These are phyloP conservation scores for Acidiella bohemica DNA, from an alignment of 495 filamentous ascomycete genomes.

Conservation along the genomic window DNA sequence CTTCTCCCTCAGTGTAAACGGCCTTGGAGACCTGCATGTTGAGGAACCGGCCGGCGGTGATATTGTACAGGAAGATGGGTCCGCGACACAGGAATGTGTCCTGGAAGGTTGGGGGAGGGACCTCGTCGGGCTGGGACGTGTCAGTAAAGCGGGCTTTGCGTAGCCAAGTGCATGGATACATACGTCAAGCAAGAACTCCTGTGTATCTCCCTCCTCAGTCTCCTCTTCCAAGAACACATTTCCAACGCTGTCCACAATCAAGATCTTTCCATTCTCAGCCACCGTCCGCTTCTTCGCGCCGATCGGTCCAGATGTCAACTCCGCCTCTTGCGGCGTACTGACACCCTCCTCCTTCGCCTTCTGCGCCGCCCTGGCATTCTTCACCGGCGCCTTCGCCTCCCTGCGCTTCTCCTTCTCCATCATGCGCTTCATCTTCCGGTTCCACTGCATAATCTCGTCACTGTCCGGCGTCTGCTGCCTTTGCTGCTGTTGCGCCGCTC, in stretches of 20 bases:
- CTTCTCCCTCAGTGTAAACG: conserved; percentile 17
- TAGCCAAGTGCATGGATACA: conserved; percentile 22
- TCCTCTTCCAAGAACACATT: conserved; percentile 88
- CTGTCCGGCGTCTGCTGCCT: conserved; percentile 20
- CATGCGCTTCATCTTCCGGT: conserved; percentile 74
- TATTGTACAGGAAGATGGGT: conserved; percentile 29
- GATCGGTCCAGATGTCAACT: conserved; percentile 32
- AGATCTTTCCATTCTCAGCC: conserved; percentile 85
- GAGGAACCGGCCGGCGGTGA: conserved; percentile 24
- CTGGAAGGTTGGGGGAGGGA: conserved; percentile 26
- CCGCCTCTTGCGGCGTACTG: conserved; percentile 29
- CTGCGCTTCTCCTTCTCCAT: conserved; percentile 70
- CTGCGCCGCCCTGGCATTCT: conserved; percentile 31
- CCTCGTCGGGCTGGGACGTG: conserved; percentile 28
- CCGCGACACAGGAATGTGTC: conserved; percentile 33
- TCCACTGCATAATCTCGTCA: conserved; percentile 43
- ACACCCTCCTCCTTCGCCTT: conserved; percentile 31
- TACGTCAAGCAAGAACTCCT: conserved; percentile 75
- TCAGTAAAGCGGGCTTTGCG: background rate
- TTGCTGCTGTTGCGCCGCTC: conserved; percentile 25
- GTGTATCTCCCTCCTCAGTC: conserved; percentile 66
- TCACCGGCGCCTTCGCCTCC: conserved; percentile 40
- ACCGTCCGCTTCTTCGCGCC: conserved; percentile 71
- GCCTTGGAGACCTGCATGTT: conserved; percentile 16
- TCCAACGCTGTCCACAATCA: conserved; percentile 82